phyloP scores from a whole-genome alignment of 306 rosid genomes.

The Quercus engelmannii region DNA sequence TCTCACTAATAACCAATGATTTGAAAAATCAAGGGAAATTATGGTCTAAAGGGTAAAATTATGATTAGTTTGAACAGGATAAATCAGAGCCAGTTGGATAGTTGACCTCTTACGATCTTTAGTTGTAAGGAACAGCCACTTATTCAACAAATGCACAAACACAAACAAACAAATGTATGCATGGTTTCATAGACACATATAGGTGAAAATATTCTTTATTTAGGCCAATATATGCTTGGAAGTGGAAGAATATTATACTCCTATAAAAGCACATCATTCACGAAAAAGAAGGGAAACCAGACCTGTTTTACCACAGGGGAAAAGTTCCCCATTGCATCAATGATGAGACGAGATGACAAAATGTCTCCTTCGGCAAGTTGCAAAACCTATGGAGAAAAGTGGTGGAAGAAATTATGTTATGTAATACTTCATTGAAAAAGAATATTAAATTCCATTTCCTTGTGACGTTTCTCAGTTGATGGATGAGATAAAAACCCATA shows the following conservation, averaged over 20 bases:
- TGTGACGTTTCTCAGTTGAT: background rate
- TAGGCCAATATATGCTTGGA: background rate
- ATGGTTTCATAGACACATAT: background rate
- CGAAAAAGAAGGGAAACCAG: constrained; percentile 6
- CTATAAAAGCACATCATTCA: background rate
- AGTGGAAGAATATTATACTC: background rate
- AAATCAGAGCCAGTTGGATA: background rate
- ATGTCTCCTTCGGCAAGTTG: constrained; percentile 61
- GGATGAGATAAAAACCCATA: background rate
- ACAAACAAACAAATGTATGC: background rate
- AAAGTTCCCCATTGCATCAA: constrained; percentile 98
- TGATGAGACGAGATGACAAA: constrained; percentile 67
- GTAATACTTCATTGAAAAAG: background rate
- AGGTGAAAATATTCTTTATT: background rate
- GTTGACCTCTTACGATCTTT: background rate
- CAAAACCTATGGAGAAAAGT: constrained; percentile 44
- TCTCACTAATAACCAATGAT: background rate
- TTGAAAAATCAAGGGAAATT: background rate
- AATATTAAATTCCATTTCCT: background rate
- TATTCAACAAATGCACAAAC: background rate
- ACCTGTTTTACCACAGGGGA: constrained; percentile 95
- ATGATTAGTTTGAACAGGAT: background rate
- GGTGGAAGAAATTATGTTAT: background rate
- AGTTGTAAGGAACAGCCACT: background rate
- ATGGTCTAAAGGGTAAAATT: background rate